Evolutionary conservation across 352 stramenopile species (phyloP), one percentile per base, ranked within the genome.

Genomic region (Phytopythium montanum): DNA sequence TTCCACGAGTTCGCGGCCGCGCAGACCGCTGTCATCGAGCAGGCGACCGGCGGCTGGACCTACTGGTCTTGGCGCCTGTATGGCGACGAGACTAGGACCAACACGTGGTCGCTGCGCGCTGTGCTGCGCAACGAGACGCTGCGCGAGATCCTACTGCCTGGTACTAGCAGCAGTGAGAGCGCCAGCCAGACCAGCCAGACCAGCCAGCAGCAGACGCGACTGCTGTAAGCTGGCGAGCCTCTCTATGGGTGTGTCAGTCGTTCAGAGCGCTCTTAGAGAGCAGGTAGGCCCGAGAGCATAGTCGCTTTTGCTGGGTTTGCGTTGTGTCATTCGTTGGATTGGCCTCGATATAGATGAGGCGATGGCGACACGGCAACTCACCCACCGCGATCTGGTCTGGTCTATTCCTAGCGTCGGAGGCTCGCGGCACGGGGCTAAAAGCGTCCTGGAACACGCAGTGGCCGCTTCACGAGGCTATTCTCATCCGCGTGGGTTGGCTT

Each of bases 51-150:
- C n/a, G 79, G 82, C n/a, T 92, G 69, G 66, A 76, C 82, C 12
- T 92, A 87, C 69, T 92, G 82, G 82, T 81, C 70, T 57, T 90
- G 82, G 82, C 76, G 76, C 33, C 75, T 89, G 48, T 79, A 87
- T 29, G 82, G 70, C 29, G 82, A 90, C 41, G 77, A 90, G 56
- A 74, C 60, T 0, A 70, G 70, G 2, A 61, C 76, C 60, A 83
- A 90, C 46, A 77, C 71, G 55, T 92, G 80, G 81, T 90, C 79
- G 29, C 68, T 89, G 53, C 75, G 78, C 13, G 79, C 64, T 31
- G 62, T 90, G 48, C 46, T 92, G 23, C 77, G 77, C 26, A 72
- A 87, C 51, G 67, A 73, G 29, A 71, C 61, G 49, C 63, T 76
- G 23, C 65, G 59, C 26, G 50, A 56, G 56, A 75, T 70, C 38